A percentile compares a stretch with the other conserved stretches of the same genome.
Evolutionary conservation across 2,329 filamentous ascomycete species (phyloP).

Genomic region (Coniochaeta sp.): DNA sequence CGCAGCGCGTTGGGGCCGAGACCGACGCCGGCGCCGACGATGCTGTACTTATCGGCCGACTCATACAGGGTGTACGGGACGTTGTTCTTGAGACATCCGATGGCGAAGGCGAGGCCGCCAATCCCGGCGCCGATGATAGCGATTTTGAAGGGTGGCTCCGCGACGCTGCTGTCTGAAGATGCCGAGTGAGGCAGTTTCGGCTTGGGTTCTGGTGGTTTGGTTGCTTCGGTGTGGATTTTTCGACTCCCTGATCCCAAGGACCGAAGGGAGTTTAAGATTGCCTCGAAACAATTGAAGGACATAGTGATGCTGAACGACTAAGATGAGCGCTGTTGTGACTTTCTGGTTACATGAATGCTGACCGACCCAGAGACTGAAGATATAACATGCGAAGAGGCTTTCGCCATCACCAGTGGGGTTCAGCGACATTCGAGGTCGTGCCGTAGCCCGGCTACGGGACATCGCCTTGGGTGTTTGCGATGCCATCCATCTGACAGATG

Average conservation of each 20-base stretch:
- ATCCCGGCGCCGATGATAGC: slow-evolving; percentile 17
- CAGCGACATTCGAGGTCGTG: background rate
- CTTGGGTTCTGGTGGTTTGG: background rate
- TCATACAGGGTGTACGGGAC: slow-evolving; percentile 20
- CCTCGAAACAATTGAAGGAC: background rate
- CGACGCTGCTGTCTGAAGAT: background rate
- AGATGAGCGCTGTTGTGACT: background rate
- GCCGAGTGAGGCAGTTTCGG: background rate
- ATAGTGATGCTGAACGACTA: background rate
- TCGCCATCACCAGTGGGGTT: background rate
- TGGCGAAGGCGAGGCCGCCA: slow-evolving; percentile 19
- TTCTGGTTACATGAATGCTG: background rate
- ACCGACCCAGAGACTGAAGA: background rate
- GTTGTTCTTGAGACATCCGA: slow-evolving; percentile 18
- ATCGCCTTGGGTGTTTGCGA: too few species aligned
- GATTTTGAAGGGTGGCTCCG: background rate
- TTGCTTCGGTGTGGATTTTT: background rate
- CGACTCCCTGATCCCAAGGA: background rate
- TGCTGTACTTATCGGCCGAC: slow-evolving; percentile 15
- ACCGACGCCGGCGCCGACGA: slow-evolving; percentile 24
- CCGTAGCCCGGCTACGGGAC: background rate
- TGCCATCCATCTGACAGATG: too few species aligned
- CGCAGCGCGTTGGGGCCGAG: slow-evolving; percentile 31
- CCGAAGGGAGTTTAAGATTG: background rate
- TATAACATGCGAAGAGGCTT: background rate